These are phyloP conservation scores for Mycena amicta DNA, from an alignment of 768 basidiomycete species.

Conservation along the genomic window DNA sequence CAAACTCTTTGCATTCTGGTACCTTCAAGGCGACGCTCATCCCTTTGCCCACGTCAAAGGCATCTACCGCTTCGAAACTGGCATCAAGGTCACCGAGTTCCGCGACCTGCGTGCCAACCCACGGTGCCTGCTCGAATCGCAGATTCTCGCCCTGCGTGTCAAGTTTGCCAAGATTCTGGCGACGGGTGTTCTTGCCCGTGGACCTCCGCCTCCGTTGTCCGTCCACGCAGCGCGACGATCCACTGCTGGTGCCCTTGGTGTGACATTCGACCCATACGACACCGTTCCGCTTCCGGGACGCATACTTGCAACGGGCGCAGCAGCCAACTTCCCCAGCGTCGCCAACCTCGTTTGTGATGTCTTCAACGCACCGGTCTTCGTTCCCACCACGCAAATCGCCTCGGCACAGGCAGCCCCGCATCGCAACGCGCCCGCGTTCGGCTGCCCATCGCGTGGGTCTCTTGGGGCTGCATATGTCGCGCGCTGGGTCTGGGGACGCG, in stretches of 20 bases:
- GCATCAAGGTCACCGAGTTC: conserved; percentile 86
- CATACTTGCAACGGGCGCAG: conserved; percentile 74
- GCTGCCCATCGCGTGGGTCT: conserved; percentile 70
- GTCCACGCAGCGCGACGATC: not conserved
- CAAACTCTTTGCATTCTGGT: conserved; percentile 90
- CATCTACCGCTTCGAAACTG: conserved; percentile 86
- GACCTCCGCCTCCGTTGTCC: conserved; percentile 23
- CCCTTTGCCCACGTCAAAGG: conserved; percentile 82
- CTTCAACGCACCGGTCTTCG: conserved; percentile 80
- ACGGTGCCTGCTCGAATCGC: conserved; percentile 81
- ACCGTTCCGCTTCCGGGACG: conserved; percentile 63
- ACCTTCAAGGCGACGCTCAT: conserved; percentile 76
- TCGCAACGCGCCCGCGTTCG: conserved; percentile 70
- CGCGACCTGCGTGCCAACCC: conserved; percentile 88
- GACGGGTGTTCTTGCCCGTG: conserved; percentile 60
- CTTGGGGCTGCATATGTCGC: conserved; percentile 80
- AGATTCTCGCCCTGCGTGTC: conserved; percentile 78
- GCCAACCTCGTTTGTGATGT: conserved; percentile 80
- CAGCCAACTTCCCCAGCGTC: conserved; percentile 82
- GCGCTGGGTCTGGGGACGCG: conserved; percentile 84
- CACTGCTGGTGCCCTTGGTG: conserved; percentile 52
- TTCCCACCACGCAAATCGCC: conserved; percentile 76
- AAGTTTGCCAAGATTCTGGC: conserved; percentile 77
- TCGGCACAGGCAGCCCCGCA: conserved; percentile 72
- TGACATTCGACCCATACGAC: conserved; percentile 83